Evolutionary conservation across 148 eudicot genomes (phyloP).

Genomic region (Vaccinium corymbosum): DNA sequence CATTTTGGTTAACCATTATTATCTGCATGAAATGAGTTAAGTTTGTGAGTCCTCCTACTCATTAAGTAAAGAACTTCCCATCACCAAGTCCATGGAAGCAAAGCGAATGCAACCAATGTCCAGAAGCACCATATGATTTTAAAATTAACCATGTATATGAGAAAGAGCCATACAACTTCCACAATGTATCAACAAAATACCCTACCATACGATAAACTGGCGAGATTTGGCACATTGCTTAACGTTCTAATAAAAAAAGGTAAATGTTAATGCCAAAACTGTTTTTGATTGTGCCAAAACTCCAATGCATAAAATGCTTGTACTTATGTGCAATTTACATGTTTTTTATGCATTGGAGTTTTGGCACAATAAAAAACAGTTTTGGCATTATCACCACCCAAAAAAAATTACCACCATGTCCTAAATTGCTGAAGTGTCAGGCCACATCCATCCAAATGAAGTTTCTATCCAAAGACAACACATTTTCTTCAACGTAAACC

Average conservation of each 20-base stretch:
- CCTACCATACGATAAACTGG: background rate
- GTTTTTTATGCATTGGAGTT: no score
- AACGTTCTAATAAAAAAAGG: background rate
- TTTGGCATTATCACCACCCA: no score
- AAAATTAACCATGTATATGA: background rate
- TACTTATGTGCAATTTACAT: no score
- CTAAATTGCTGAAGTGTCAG: background rate
- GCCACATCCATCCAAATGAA: background rate
- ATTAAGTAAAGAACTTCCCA: background rate
- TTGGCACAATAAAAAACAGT: no score
- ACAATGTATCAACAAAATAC: background rate
- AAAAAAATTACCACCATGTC: background rate
- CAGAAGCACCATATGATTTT: background rate
- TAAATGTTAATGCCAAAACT: no score
- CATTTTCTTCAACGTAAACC: background rate
- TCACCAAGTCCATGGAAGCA: background rate
- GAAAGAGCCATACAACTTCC: background rate
- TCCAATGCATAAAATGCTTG: no score
- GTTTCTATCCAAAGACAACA: background rate
- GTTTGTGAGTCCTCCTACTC: background rate
- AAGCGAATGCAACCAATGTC: background rate
- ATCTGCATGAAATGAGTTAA: slow-evolving; percentile 11
- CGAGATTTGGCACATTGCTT: background rate
- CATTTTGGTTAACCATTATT: slow-evolving; percentile 1
- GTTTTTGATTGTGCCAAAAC: no score